Percentiles rank a stretch among this genome's conserved stretches.
phyloP scores from a whole-genome alignment of 345 rosid genomes.

The Barbarea vulgaris region DNA sequence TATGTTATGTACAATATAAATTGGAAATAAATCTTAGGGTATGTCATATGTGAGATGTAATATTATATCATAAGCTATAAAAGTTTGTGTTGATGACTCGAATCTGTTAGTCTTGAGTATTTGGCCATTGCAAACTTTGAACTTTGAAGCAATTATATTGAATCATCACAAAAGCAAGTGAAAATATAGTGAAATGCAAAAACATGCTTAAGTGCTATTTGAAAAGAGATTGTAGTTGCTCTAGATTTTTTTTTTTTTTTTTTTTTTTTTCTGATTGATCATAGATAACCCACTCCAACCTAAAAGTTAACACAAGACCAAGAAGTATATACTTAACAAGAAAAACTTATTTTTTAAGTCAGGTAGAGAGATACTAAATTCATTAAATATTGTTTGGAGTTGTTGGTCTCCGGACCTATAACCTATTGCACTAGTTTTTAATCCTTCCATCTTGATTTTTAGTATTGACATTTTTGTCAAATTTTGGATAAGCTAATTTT shows the following conservation, averaged over 20 bases:
- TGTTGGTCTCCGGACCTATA: background rate
- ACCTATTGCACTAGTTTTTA: background rate
- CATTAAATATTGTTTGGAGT: background rate
- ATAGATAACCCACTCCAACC: background rate
- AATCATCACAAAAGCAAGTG: background rate
- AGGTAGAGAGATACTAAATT: too few species aligned
- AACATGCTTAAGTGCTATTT: background rate
- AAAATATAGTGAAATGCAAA: background rate
- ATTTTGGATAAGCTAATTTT: background rate
- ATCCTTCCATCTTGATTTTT: background rate
- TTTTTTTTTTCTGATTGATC: background rate
- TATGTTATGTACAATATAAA: background rate
- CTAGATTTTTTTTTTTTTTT: background rate
- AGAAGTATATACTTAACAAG: too few species aligned
- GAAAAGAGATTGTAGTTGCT: background rate
- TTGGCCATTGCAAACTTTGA: background rate
- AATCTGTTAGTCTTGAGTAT: too few species aligned
- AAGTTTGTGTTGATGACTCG: background rate
- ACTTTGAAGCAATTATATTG: background rate
- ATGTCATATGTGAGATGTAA: background rate
- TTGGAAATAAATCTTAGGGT: background rate
- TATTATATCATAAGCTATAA: background rate
- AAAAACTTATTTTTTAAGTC: background rate
- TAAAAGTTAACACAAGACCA: background rate
- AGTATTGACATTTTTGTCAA: background rate